phyloP scores from a whole-genome alignment of 305 asterid genomes.

The Fraxinus dipetala region DNA sequence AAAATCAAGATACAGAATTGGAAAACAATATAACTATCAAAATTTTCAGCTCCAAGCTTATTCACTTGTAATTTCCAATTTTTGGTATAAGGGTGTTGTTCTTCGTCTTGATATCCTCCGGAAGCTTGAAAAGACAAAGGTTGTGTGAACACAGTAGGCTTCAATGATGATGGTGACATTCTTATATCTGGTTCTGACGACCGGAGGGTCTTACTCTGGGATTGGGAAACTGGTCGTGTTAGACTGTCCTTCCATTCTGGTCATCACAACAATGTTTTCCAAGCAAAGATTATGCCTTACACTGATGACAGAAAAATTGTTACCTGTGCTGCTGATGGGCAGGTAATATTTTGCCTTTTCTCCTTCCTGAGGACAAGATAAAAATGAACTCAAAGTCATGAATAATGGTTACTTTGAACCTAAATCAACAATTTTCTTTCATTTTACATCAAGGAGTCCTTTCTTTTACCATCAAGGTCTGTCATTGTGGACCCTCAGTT shows the following conservation, averaged over 20 bases:
- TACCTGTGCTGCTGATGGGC: constrained; percentile 95
- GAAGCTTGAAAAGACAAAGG: constrained; percentile 69
- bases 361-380: not conserved
- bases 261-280: constrained; percentile 74
- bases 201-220: constrained; percentile 77
- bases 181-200: constrained; percentile 87
- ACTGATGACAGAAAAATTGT: constrained; percentile 73
- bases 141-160: constrained; percentile 81
- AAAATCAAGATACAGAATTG: not conserved
- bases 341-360: constrained; percentile 40
- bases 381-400: not conserved
- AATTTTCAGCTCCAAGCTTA: not conserved
- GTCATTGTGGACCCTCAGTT: not conserved
- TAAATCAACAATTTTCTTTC: not conserved
- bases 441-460: not conserved
- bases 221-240: constrained; percentile 71
- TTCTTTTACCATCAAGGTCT: not conserved
- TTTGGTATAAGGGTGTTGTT: constrained; percentile 60
- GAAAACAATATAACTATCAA: not conserved
- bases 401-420: not conserved
- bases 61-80: constrained; percentile 18
- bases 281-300: constrained; percentile 88
- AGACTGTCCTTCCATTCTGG: constrained; percentile 70
- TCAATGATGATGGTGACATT: constrained; percentile 62
- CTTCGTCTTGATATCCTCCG: constrained; percentile 64